Conservation (phyloP, 1,139 yeast genomes). For the Zygosaccharomyces pseudobailii region DNA sequence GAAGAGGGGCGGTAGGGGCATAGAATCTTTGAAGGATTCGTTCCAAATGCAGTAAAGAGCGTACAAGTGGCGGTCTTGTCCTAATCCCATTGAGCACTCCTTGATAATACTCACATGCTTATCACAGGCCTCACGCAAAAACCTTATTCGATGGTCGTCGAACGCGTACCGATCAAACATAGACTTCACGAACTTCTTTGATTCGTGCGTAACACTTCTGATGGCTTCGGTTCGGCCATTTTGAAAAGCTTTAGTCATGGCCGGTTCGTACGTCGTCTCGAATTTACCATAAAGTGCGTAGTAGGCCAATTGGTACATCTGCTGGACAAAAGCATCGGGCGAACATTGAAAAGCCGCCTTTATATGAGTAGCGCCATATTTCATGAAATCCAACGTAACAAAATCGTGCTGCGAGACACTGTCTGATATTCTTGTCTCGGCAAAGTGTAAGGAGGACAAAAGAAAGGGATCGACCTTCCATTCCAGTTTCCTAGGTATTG, state of each 20-base stretch:
- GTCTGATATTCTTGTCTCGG: slow-evolving; percentile 84
- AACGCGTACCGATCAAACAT: slow-evolving; percentile 68
- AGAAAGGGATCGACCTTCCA: slow-evolving; percentile 81
- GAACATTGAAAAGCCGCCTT: slow-evolving; percentile 75
- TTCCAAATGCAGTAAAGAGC: slow-evolving; percentile 89
- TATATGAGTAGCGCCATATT: slow-evolving; percentile 72
- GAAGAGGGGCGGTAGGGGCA: slow-evolving; percentile 57
- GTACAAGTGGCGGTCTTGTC: slow-evolving; percentile 86
- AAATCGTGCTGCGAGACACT: slow-evolving; percentile 87
- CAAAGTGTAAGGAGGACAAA: slow-evolving; percentile 77
- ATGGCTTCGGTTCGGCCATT: slow-evolving; percentile 94
- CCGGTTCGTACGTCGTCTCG: slow-evolving; percentile 93
- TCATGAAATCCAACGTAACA: slow-evolving; percentile 69
- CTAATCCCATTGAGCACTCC: slow-evolving; percentile 68
- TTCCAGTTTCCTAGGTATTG: slow-evolving; percentile 80
- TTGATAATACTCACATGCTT: slow-evolving; percentile 66
- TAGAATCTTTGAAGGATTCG: slow-evolving; percentile 50
- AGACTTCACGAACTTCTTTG: slow-evolving; percentile 76
- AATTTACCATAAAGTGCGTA: slow-evolving; percentile 89
- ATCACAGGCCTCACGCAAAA: slow-evolving; percentile 62
- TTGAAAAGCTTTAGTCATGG: slow-evolving; percentile 82
- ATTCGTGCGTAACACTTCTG: slow-evolving; percentile 75
- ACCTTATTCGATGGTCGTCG: slow-evolving; percentile 55
- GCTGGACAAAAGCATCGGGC: slow-evolving; percentile 92
- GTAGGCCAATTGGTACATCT: slow-evolving; percentile 91